Base-by-base conservation (phyloP, 441 rosid genomes). In the Erodium trifolium region DNA sequence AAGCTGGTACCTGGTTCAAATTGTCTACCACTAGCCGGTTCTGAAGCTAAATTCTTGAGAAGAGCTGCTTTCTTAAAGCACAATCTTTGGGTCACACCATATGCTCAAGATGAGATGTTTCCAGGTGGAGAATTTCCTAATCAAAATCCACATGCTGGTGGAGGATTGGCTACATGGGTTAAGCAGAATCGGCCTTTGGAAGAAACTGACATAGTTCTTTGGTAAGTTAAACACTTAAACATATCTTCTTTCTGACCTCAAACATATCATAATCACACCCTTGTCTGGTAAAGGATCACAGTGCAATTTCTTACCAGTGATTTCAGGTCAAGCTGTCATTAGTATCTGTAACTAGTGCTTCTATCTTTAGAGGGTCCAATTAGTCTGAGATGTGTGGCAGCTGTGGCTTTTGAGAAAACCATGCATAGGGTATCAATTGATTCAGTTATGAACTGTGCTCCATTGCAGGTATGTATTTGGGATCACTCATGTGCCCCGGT, bases 81-180 rank as follows among this genome's bases (percentile, higher is more conserved):
- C 70, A 87, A 87, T 70, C 89, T 88, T 3, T 91, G 97, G 95
- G 91, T 91, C 19, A 91, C 97, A 16, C 85, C 87, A 18, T 91
- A 83, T 69, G 71, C 85, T 41, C 81, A 63, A 8, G 82, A 80
- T 8, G 90, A 91, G 78, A 85, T 78, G 82, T 88, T 82, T 72
- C 97, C 95, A 4, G 97, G 97, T 67, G 97, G 97, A 71, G 97
- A 88, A 66, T 91, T 88, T 67, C 97, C 97, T 14, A 87, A 88
- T 79, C 97, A 88, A 75, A 91, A 88, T 76, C 97, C 97, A 53
- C 91, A 93, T 63, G 82, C 80, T 78, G 87, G 87, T 55, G 97
- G 88, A 81, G 95, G 97, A 71, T 77, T 91, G 53, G 78, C 89
- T 65, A 81, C 97, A 65, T 88, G 97, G 93, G 93, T 85, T 69